Evolutionary conservation across 306 rosid genomes (phyloP).

Genomic region (Trifolium subterraneum): DNA sequence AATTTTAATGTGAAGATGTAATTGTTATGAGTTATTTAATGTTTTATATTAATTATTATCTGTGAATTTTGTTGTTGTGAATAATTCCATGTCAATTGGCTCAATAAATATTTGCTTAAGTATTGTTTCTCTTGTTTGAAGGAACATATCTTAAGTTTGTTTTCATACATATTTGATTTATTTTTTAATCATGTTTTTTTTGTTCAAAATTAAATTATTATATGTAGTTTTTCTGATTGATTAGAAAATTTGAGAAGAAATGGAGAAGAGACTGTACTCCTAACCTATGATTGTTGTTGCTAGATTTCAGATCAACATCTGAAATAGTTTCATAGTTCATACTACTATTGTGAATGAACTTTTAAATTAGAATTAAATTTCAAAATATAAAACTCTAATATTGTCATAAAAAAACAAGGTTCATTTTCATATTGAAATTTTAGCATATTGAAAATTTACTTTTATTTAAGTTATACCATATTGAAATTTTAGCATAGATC

Average conservation of each 20-base stretch:
- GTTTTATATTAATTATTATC: constrained; percentile 5
- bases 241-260: neutral
- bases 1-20: constrained; percentile 1
- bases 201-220: neutral
- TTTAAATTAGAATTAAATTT: too few relatives aligned
- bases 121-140: constrained; percentile 12
- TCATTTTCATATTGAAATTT: too few relatives aligned
- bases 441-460: too few relatives aligned
- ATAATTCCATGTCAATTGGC: constrained; percentile 32
- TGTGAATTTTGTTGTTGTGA: constrained; percentile 11
- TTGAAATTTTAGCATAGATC: too few relatives aligned
- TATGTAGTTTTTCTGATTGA: neutral
- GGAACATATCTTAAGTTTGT: neutral
- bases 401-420: too few relatives aligned
- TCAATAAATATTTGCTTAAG: neutral
- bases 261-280: too few relatives aligned
- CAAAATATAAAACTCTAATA: too few relatives aligned
- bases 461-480: too few relatives aligned
- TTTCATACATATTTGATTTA: neutral
- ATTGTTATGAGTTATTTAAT: neutral
- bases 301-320: constrained; percentile 6
- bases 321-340: constrained; percentile 1
- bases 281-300: neutral
- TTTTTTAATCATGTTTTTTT: neutral
- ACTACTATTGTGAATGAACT: too few relatives aligned